Base-by-base conservation (phyloP, 164 flowering plant genomes). In the grape (Vitis vinifera) region DNA sequence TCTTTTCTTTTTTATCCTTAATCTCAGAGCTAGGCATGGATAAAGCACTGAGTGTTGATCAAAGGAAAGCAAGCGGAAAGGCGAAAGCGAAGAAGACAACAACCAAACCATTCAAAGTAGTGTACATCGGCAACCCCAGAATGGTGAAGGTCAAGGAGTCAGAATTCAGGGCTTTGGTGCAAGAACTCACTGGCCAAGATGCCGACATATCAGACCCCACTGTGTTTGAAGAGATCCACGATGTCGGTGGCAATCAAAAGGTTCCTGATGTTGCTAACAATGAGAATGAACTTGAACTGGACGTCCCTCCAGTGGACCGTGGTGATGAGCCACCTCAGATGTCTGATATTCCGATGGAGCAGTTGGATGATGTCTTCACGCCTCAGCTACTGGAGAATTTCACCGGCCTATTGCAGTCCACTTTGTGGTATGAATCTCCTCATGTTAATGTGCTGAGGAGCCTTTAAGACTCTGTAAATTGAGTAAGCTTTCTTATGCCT, bases 51-150 rank as follows among this genome's bases (percentile, higher is more conserved):
- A 30, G 66, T 59, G 59, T 70, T 4, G 63, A 66, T 6, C 51
- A 60, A 49, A 67, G 61, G 15, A 70, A 63, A 74, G 14, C 71
- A 3, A 51, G 16, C 63, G 68, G 55, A 31, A 56, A 30, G n/a
- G 31, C 65, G 12, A 73, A 67, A 30, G 13, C 52, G 30, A 73
- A 64, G 67, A 74, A 60, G 3, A 3, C 44, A 3, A 6, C 44
- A 2, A 65, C 14, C 29, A 55, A 70, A 9, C 69, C 76, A 4
- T 16, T 81, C 51, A 81, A 73, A 53, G 84, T 81, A 0, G 84
- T 81, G 14, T 81, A 81, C 75, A 81, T 81, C 56, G 75, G 81
- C 19, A 81, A 73, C 71, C 84, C 84, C 63, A 76, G 73, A 67
- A 75, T 55, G 69, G 62, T 78, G 51, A 73, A 76, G 67, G 55